phyloP scores from a whole-genome alignment of 1,139 yeast species.

The Lodderomyces margitis region DNA sequence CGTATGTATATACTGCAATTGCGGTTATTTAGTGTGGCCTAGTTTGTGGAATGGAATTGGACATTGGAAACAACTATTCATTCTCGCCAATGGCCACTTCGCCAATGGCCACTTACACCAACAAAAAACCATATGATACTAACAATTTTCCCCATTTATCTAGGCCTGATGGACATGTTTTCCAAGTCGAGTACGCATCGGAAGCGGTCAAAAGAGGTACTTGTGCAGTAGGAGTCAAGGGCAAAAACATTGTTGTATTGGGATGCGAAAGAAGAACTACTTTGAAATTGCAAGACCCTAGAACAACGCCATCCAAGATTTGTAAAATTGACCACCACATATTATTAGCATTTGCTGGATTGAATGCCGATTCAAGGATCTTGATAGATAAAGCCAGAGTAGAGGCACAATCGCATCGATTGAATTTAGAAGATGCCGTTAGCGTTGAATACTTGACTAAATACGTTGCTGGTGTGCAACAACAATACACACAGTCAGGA shows the following conservation, averaged over 20 bases:
- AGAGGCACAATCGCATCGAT: constrained; percentile 95
- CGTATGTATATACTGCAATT: constrained; percentile 50
- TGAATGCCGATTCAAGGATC: constrained; percentile 96
- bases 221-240: constrained; percentile 96
- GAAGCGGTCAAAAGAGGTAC: constrained; percentile 99
- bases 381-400: constrained; percentile 93
- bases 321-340: constrained; percentile 90
- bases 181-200: constrained; percentile 96
- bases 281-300: constrained; percentile 89
- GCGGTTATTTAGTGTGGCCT: too few relatives aligned
- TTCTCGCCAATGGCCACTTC: constrained; percentile 2
- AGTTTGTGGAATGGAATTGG: too few relatives aligned
- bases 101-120: constrained; percentile 16
- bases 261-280: constrained; percentile 98
- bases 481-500: constrained; percentile 95
- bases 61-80: too few relatives aligned
- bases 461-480: constrained; percentile 96
- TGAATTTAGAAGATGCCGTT: constrained; percentile 92
- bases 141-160: too few relatives aligned
- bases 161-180: constrained; percentile 98
- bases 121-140: too few relatives aligned
- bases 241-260: constrained; percentile 80
- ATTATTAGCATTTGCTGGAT: constrained; percentile 92
- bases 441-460: constrained; percentile 88
- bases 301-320: constrained; percentile 93